Base-by-base conservation (phyloP, 306 rosid species). In the Dryas octopetala region DNA sequence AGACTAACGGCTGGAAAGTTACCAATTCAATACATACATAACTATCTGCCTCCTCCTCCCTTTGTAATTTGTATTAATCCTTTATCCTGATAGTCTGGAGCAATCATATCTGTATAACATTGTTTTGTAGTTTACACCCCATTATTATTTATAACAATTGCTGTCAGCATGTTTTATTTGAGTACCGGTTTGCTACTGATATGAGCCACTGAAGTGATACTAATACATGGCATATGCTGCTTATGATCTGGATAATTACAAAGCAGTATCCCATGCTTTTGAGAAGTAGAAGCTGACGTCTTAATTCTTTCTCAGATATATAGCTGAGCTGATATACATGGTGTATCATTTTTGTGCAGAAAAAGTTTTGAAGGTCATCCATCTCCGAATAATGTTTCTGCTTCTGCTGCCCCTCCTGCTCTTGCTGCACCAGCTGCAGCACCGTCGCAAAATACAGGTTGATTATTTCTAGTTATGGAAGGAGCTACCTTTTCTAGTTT, bases 351-450 rank as follows among this genome's bases (percentile, higher is more conserved):
- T 64, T 67, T 75, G 70, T 84, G 82, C 92, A 90, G 96, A 86
- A 91, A 88, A 77, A 51, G 78, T 52, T 62, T 70, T 69, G 93
- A 86, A 53, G 83, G 83, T 15, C 67, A 74, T 75, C 74, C 69
- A 62, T 55, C 74, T 26, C 67, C 17, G 16, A 79, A 32, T 55
- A 68, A 76, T 55, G 76, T 16, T 50, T 62, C 75, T 16, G 53
- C 73, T 78, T 70, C 81, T 73, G 28, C 68, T 77, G 64, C 70
- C 48, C 57, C 78, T 62, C 71, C 64, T 52, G 40, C 73, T 19
- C 65, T 79, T 76, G 64, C 80, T 61, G 62, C 79, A 68, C 82
- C 83, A 1, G 0, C 17, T 38, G 60, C 51, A 40, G 48, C 79
- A 61, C 2, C 38, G 41, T 62, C 81, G 8, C 79, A 57, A 52